Base-by-base conservation (phyloP, 106 monocot genomes). In the Apostasia shenzhenica region DNA sequence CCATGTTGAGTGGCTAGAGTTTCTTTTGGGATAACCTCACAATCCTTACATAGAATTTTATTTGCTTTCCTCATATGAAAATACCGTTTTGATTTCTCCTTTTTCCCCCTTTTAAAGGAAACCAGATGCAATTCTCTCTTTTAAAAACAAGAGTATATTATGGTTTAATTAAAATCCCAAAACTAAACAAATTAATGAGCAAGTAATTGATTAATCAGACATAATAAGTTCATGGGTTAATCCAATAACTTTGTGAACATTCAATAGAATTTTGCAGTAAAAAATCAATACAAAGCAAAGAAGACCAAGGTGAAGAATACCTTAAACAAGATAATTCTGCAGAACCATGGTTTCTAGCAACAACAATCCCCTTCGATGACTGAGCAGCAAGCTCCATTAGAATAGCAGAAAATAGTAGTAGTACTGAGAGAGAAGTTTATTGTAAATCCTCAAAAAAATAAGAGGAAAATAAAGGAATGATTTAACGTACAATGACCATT, bases 341-440 rank as follows among this genome's bases (percentile, higher is more conserved):
- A 61, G 72, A 70, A 67, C 62, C 55, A 64, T 56, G 76, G 12
- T 70, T 67, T 55, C 66, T 48, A 65, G 89, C 86, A 76, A 72
- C 78, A 52, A 11, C 67, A 51, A 97, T 97, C 69, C 95, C 95
- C 83, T 92, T 97, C 9, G 95, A 89, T 57, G 86, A 77, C 49
- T 83, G 88, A 70, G 95, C 86, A 69, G 92, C 95, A 74, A 97
- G 81, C 80, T 89, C 95, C 95, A 97, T 92, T 53, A 92, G 73
- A 11, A 97, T 70, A 61, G 95, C 92, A 75, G 95, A 86, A 73
- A 88, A 80, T 37, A 97, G 67, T 37, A 97, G 86, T 41, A 97
- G 73, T 82, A 82, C 95, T 97, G 78, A 73, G 75, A 8, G 14
- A 49, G 69, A 13, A 43, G 8, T 59, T 48, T 39, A 66, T 55